These are phyloP conservation scores for Penicillium psychrosexuale DNA, from an alignment of 2,329 filamentous ascomycete genomes.

Conservation along the genomic window DNA sequence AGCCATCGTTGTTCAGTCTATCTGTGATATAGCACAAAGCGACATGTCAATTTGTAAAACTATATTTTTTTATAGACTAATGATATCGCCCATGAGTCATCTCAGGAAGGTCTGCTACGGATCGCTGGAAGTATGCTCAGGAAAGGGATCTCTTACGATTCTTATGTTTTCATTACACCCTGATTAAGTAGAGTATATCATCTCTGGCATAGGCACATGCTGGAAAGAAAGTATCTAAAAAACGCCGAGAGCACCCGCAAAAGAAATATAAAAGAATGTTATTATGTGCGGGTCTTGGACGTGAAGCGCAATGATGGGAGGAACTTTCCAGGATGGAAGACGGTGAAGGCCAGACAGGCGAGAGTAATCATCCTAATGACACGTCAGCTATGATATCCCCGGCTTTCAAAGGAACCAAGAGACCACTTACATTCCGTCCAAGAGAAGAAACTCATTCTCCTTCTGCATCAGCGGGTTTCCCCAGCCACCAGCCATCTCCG, in stretches of 20 bases:
- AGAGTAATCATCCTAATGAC: conserved; percentile 46
- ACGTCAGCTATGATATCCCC: conserved; percentile 1
- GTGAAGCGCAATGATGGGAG: conserved; percentile 36
- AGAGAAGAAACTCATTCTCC: conserved; percentile 47
- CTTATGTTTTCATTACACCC: background rate
- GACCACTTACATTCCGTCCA: conserved; percentile 48
- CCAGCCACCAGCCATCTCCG: conserved; percentile 52
- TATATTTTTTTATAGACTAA: too few species aligned
- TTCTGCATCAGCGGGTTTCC: conserved; percentile 47
- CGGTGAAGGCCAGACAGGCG: conserved; percentile 40
- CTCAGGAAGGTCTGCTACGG: too few species aligned
- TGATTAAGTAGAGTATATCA: background rate
- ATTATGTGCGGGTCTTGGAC: conserved; percentile 20
- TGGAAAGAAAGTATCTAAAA: background rate
- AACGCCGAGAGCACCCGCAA: background rate
- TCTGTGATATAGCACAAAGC: too few species aligned
- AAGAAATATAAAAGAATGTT: background rate
- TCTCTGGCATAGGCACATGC: background rate
- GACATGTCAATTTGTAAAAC: too few species aligned
- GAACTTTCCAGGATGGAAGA: conserved; percentile 48
- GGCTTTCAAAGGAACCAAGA: background rate
- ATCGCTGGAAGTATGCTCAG: too few species aligned
- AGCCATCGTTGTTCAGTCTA: background rate
- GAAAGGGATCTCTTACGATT: too few species aligned
- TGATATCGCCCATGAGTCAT: too few species aligned